A percentile compares a stretch with the other conserved stretches of the same genome.
Conservation (phyloP, 805 yeast species). For the Candida coquimbonensis region DNA sequence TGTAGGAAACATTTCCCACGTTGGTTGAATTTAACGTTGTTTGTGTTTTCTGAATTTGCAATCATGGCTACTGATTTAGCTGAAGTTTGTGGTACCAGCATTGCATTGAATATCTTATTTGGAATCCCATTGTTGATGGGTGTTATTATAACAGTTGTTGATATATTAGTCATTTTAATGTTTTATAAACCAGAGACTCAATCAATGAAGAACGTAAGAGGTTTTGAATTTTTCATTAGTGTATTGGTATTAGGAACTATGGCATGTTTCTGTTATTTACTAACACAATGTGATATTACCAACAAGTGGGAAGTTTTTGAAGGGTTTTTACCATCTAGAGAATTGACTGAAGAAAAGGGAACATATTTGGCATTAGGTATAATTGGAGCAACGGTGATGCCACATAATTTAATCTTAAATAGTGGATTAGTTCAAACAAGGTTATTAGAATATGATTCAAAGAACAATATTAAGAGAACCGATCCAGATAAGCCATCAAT, state of each 20-base stretch:
- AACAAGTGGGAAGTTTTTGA: slow-evolving; percentile 43
- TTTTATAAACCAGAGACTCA: slow-evolving; percentile 76
- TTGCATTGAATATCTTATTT: slow-evolving; percentile 71
- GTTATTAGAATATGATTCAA: slow-evolving; percentile 62
- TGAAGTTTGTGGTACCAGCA: slow-evolving; percentile 91
- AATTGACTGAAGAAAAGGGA: slow-evolving; percentile 57
- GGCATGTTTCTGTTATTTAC: slow-evolving; percentile 64
- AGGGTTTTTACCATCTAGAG: slow-evolving; percentile 69
- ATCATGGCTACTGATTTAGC: slow-evolving; percentile 91
- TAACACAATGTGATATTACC: slow-evolving; percentile 51
- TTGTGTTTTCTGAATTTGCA: slow-evolving; percentile 74
- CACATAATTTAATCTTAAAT: slow-evolving; percentile 80
- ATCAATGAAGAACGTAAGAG: slow-evolving; percentile 63
- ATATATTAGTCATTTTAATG: slow-evolving; percentile 69
- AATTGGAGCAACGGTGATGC: slow-evolving; percentile 94
- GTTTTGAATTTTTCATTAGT: slow-evolving; percentile 72
- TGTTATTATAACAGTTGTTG: slow-evolving; percentile 71
- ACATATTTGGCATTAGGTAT: slow-evolving; percentile 75
- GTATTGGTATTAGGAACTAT: slow-evolving; percentile 67
- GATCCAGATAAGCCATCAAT: slow-evolving; percentile 61
- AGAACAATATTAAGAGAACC: slow-evolving; percentile 38
- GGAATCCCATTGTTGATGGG: slow-evolving; percentile 69
- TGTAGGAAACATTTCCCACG: slow-evolving; percentile 60
- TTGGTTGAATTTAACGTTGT: slow-evolving; percentile 52
- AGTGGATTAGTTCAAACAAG: slow-evolving; percentile 86